Evolutionary conservation across 2,329 filamentous ascomycete genomes (phyloP).

Genomic region (Paecilomyces formosus): DNA sequence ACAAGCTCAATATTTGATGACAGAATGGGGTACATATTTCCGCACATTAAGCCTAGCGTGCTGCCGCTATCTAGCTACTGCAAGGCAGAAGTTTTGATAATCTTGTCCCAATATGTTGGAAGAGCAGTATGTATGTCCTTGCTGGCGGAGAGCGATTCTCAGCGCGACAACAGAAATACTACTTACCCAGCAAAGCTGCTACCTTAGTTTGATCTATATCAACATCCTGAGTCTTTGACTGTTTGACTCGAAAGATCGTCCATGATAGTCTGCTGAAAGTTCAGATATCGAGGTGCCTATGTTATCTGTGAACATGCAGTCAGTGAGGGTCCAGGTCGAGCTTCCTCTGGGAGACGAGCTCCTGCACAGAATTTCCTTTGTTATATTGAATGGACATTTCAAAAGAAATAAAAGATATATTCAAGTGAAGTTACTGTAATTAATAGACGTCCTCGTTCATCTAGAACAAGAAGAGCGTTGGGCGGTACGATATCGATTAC

Average conservation of each 20-base stretch:
- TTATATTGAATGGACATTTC: not conserved
- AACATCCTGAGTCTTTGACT: not conserved
- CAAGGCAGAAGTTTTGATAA: not conserved
- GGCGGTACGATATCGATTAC: conserved; percentile 6
- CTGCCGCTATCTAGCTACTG: not conserved
- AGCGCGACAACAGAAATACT: too few relatives aligned
- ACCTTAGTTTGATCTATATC: too few relatives aligned
- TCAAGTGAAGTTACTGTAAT: too few relatives aligned
- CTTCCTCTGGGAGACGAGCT: not conserved
- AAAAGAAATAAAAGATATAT: too few relatives aligned
- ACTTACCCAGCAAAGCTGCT: too few relatives aligned
- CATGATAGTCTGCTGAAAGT: not conserved
- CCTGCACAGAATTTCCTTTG: not conserved
- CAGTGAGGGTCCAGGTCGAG: not conserved
- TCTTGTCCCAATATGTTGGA: not conserved
- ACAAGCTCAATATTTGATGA: not conserved
- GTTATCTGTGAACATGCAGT: not conserved
- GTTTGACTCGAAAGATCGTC: not conserved
- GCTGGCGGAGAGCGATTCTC: not conserved
- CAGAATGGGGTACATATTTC: not conserved
- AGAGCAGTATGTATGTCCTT: not conserved
- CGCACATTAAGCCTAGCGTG: not conserved
- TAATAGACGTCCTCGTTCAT: not conserved
- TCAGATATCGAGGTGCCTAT: not conserved
- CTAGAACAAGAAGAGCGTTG: not conserved